Evolutionary conservation across 495 filamentous ascomycete genomes (phyloP).

Genomic region (Hypoxylon perforatum): DNA sequence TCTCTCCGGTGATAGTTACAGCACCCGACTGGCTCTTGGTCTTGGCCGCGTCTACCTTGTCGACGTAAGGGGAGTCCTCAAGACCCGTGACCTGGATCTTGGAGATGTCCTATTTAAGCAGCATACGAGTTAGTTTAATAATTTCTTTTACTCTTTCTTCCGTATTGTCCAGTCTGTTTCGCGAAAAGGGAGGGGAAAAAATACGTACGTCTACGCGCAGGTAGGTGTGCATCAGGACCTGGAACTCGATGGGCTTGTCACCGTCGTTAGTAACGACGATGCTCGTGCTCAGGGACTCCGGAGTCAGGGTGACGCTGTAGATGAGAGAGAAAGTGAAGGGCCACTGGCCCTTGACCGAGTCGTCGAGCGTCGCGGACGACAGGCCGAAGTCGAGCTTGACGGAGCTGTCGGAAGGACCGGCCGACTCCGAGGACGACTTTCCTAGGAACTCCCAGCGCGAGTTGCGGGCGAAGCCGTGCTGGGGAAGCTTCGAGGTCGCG

Average conservation of each 20-base stretch:
- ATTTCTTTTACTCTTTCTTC: no score
- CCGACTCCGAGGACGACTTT: constrained; percentile 70
- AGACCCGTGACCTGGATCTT: constrained; percentile 76
- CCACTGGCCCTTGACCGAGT: constrained; percentile 74
- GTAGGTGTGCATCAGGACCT: constrained; percentile 93
- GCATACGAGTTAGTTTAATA: neutral
- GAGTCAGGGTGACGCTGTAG: constrained; percentile 87
- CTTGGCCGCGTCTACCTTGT: constrained; percentile 77
- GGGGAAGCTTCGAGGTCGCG: constrained; percentile 77
- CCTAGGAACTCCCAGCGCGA: constrained; percentile 82
- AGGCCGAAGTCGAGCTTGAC: constrained; percentile 97
- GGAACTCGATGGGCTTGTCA: constrained; percentile 83
- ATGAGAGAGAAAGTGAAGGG: constrained; percentile 87
- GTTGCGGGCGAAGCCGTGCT: constrained; percentile 96
- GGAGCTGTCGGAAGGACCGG: constrained; percentile 64
- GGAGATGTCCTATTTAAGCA: constrained; percentile 72
- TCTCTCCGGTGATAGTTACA: constrained; percentile 72
- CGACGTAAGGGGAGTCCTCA: constrained; percentile 75
- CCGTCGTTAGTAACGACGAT: constrained; percentile 91
- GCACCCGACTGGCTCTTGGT: constrained; percentile 68
- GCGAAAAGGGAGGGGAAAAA: neutral
- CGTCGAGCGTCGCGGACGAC: constrained; percentile 72
- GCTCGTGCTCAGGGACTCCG: constrained; percentile 79
- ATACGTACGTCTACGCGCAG: constrained; percentile 75
- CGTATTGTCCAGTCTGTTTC: neutral